Evolutionary conservation across 2,329 filamentous ascomycete species (phyloP), one percentile per base, ranked within the genome.

Genomic region (Clathrospora elynae): DNA sequence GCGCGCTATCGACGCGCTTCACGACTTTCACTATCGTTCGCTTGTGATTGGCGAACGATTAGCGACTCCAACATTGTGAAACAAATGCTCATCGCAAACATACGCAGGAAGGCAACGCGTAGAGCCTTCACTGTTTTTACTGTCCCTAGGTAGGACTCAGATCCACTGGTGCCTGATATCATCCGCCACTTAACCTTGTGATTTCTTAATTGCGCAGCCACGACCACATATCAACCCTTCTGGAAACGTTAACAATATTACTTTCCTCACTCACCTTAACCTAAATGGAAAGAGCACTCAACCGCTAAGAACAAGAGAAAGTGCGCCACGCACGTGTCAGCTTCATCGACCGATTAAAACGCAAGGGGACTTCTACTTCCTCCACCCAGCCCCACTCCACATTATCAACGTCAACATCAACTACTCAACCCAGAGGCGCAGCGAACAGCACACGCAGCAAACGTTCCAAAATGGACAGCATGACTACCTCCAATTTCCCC

Each of bases 371-470:
- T 17, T 16, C 32, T 4, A 11, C 31, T 18, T 40, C 37, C 7
- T 30, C 52, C 22, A 14, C 37, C 7, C 42, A 46, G 16, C 30
- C 46, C 33, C 42, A 36, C 14, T 32, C 42, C 31, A 43, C 49
- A 39, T 32, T 29, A 10, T 46, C 39, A 32, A 22, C 38, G 4
- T 6, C 24, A 35, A 13, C 24, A 13, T 28, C 42, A 17, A 43
- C 9, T n/a, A 18, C 10, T n/a, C 10, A 24, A 14, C 24, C 17
- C 10, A 24, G 7, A 23, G 11, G 22, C 14, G 4, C n/a, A n/a
- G n/a, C n/a, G n/a, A n/a, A n/a, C n/a, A 45, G 35, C 24, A 44
- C 35, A 22, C 18, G 46, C 7, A 51, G 25, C 25, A 61, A 61
- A 36, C 53, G 51, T 5, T 44, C 51, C 31, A 53, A 57, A 25